Evolutionary conservation across 352 stramenopile species (phyloP), one percentile per base, ranked within the genome.

Genomic region (Plasmopara halstedii): DNA sequence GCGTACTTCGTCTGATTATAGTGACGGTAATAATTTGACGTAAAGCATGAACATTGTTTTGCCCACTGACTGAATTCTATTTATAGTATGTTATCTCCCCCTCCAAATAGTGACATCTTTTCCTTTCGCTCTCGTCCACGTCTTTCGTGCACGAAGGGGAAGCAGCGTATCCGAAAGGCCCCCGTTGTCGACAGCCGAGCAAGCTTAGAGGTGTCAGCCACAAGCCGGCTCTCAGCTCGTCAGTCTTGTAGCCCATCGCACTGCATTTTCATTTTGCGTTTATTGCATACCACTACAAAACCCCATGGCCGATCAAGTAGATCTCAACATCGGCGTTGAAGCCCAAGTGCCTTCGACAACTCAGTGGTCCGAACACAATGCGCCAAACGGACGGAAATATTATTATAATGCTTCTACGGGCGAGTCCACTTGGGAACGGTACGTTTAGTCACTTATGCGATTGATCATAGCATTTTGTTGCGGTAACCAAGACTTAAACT

Each of bases 401-500:
- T 96, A 88, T 63, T 95, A 95, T 75, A 96, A 96, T 62, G 70
- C 79, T 62, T 68, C 79, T 49, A 94, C 87, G 20, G 83, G 83
- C 46, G 85, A 95, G 53, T 94, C 83, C 15, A 93, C 73, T 31
- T 97, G 85, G 85, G 84, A 95, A 37, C 78, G 77, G 67, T 93
- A 63, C 33, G 77, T 68, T 22, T 2, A 21, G 5, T 10, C 5
- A 31, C 10, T 6, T 6, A 29, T 18, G 31, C n/a, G 21, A 13
- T 25, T 14, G 19, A 23, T 27, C 10, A 8, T 38, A 46, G 9
- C 33, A 15, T 18, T 19, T 43, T 14, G 19, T n/a, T n/a, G n/a
- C n/a, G n/a, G n/a, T n/a, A n/a, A n/a, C n/a, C n/a, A n/a, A 23
- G 13, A 13, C 19, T 14, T 25, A 41, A 19, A 23, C 32, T 40